Conservation (phyloP, 208 protist genomes). For the Trypanosoma lewisi region DNA sequence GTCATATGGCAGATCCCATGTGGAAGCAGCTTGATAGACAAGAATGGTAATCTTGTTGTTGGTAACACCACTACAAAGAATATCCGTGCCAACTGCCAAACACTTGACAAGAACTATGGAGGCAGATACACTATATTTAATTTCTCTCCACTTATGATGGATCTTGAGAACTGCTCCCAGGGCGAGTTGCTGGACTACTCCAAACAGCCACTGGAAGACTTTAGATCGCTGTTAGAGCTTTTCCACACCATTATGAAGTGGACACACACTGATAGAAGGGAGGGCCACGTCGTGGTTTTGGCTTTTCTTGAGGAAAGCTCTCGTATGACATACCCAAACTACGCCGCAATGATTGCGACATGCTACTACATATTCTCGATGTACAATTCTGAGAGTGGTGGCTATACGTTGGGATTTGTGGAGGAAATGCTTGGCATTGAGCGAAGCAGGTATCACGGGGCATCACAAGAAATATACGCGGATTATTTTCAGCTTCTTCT, state of each 20-base stretch:
- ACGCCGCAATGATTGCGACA: slow-evolving; percentile 72
- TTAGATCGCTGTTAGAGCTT: slow-evolving; percentile 66
- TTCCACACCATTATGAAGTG: slow-evolving; percentile 75
- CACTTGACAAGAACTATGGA: slow-evolving; percentile 46
- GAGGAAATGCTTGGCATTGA: slow-evolving; percentile 55
- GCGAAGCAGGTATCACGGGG: slow-evolving; percentile 52
- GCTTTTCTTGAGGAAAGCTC: slow-evolving; percentile 67
- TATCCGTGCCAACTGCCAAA: slow-evolving; percentile 42
- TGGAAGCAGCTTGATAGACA: slow-evolving; percentile 48
- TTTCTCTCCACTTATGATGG: slow-evolving; percentile 78
- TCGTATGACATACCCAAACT: slow-evolving; percentile 54
- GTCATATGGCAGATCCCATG: slow-evolving; percentile 78
- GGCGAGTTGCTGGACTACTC: slow-evolving; percentile 79
- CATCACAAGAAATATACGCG: slow-evolving; percentile 76
- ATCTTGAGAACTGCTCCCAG: slow-evolving; percentile 46
- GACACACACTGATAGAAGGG: slow-evolving; percentile 29
- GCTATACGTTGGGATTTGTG: slow-evolving; percentile 50
- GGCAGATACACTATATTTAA: slow-evolving; percentile 78
- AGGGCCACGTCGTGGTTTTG: slow-evolving; percentile 52
- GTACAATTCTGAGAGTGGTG: slow-evolving; percentile 45
- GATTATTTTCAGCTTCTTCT: slow-evolving; percentile 85
- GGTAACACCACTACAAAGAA: slow-evolving; percentile 39
- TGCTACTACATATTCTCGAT: slow-evolving; percentile 76
- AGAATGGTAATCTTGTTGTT: slow-evolving; percentile 34
- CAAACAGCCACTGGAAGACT: slow-evolving; percentile 70